Conservation (phyloP, 2,329 filamentous ascomycete genomes). For the Tolypocladium ovalisporum region DNA sequence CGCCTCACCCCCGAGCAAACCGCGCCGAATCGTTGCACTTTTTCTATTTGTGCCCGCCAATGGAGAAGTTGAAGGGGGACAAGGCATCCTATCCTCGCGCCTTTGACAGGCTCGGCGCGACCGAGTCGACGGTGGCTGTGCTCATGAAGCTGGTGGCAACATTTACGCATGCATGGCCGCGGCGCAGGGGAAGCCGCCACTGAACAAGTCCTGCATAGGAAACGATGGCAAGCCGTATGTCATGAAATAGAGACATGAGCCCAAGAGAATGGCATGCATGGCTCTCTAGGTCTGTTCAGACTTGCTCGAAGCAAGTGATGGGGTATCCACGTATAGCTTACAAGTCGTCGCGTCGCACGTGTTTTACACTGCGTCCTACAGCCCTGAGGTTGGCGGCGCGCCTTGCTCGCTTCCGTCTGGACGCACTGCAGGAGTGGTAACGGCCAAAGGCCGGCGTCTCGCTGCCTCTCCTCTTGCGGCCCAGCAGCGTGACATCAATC, state of each 20-base stretch:
- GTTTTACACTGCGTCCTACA: neutral
- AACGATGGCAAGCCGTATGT: neutral
- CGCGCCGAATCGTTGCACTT: neutral
- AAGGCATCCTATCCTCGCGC: neutral
- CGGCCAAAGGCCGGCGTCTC: slow-evolving; percentile 20
- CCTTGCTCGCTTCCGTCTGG: neutral
- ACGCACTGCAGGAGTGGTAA: neutral
- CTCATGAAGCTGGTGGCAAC: neutral
- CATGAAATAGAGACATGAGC: neutral
- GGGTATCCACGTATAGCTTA: neutral
- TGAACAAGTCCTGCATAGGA: too few species aligned
- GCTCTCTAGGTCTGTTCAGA: neutral
- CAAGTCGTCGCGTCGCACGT: neutral
- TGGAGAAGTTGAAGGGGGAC: neutral
- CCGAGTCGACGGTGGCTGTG: neutral
- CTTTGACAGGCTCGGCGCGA: neutral
- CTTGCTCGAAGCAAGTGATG: neutral
- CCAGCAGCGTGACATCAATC: slow-evolving; percentile 30
- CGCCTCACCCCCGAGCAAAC: neutral
- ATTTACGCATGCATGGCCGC: neutral
- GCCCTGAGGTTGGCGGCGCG: neutral
- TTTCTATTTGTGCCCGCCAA: neutral
- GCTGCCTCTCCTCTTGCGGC: slow-evolving; percentile 6
- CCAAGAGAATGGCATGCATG: neutral
- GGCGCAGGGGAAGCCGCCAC: neutral